Evolutionary conservation across 768 basidiomycete genomes (phyloP), one percentile per base, ranked within the genome.

Genomic region (Suillus cothurnatus): DNA sequence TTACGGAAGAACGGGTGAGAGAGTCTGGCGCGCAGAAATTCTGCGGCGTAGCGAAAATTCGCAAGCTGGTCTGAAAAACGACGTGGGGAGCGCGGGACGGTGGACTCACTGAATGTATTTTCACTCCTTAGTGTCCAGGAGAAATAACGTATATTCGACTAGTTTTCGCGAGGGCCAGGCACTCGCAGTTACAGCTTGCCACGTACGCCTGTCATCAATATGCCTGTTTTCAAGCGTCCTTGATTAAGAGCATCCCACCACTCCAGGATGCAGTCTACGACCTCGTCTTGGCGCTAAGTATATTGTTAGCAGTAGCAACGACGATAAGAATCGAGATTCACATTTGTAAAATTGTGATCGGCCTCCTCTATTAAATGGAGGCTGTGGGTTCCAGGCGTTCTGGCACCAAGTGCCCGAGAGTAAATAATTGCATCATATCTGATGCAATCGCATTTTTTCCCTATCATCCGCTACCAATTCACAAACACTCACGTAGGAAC

Each of bases 401-500:
- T 82, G 38, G 75, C 70, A 36, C 87, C 83, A 55, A 91, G 80
- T 1, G 85, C 85, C 19, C 84, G 80, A 1, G 88, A 84, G 64
- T 92, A 93, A 49, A 93, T 88, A 67, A 88, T 63, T 0, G 87
- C 90, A 71, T 94, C 92, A 71, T 87, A 90, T 53, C 91, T 93
- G 70, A 28, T 53, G 60, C 66, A 32, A 74, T 52, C 38, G 50
- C 23, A 1, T 32, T 62, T 34, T 31, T 38, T 12, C 43, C 47
- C 9, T 32, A 36, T 58, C 17, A 59, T 17, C 23, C 56, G n/a
- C 34, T 36, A 57, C 21, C 53, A 38, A 49, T 36, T 61, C 32
- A 15, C 14, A 47, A 9, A 28, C 21, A 82, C 89, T 73, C 74
- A 93, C 89, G 88, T 83, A 17, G 91, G 88, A 0, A 94, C 90